Evolutionary conservation across 352 stramenopile genomes (phyloP).

Genomic region (Pythium oligandrum): DNA sequence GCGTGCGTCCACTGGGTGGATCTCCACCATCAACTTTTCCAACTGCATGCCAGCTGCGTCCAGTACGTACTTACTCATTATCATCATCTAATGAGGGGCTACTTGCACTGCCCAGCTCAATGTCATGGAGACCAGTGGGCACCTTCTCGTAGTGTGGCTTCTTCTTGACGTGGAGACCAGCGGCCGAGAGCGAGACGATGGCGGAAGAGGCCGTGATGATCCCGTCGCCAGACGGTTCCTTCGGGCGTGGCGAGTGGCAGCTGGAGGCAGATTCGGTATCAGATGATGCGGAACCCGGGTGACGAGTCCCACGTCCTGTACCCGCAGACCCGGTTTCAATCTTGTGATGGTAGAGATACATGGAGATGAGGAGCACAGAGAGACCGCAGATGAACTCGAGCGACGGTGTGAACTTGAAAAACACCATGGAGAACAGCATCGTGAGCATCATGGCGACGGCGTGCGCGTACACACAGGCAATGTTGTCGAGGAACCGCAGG

Average conservation of each 20-base stretch:
- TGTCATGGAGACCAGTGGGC: conserved; percentile 15
- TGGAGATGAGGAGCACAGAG: conserved; percentile 75
- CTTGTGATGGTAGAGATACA: conserved; percentile 87
- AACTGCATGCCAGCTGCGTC: no score
- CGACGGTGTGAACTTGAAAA: conserved; percentile 78
- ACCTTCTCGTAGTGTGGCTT: conserved; percentile 51
- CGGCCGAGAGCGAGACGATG: conserved; percentile 13
- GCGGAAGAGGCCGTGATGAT: conserved; percentile 5
- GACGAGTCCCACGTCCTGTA: no score
- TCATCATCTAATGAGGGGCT: no score
- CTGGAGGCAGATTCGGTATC: not conserved
- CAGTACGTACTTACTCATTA: no score
- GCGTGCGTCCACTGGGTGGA: no score
- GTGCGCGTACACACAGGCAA: conserved; percentile 82
- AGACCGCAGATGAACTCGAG: conserved; percentile 83
- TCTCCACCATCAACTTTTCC: no score
- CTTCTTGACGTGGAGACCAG: conserved; percentile 44
- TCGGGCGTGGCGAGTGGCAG: no score
- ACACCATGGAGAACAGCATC: conserved; percentile 83
- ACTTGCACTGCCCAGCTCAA: conserved; percentile 16
- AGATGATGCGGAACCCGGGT: no score
- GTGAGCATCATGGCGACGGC: conserved; percentile 88
- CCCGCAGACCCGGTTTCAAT: conserved; percentile 14
- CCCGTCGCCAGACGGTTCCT: not conserved
- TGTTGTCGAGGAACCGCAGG: conserved; percentile 89